These are phyloP conservation scores for Talaromyces sp. DNA, from an alignment of 2,329 filamentous ascomycete species.

Conservation along the genomic window DNA sequence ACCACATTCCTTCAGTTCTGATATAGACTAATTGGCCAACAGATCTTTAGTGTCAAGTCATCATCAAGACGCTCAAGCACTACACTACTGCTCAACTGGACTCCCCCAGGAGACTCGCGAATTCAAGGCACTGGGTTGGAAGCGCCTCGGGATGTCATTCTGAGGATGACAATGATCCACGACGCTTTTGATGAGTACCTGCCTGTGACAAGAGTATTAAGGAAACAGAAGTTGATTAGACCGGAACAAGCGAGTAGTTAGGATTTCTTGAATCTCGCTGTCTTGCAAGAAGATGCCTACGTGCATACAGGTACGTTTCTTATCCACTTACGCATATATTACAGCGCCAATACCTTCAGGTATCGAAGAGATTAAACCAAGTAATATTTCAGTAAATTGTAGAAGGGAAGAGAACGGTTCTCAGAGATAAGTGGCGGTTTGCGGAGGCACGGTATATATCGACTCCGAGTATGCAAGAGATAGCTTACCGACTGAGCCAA, in stretches of 20 bases:
- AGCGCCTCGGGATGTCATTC: not conserved
- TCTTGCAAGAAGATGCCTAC: not conserved
- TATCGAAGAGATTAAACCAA: not conserved
- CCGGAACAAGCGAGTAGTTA: constrained; percentile 15
- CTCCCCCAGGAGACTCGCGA: not conserved
- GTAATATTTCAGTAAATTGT: not conserved
- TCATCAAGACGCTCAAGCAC: not conserved
- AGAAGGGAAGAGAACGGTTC: not conserved
- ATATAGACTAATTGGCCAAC: too few species aligned
- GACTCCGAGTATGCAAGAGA: not conserved
- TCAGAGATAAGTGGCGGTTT: not conserved
- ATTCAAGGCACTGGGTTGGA: not conserved
- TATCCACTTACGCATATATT: too few species aligned
- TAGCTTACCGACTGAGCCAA: not conserved
- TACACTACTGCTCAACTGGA: not conserved
- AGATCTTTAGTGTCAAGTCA: not conserved
- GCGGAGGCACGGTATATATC: not conserved
- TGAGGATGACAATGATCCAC: not conserved
- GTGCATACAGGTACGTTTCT: not conserved
- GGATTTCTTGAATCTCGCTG: not conserved
- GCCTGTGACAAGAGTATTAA: too few species aligned
- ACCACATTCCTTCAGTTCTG: too few species aligned
- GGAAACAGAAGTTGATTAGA: not conserved
- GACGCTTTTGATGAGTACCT: not conserved
- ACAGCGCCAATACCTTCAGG: too few species aligned